Base-by-base conservation (phyloP, 1,284 basidiomycete genomes). In the Moesziomyces parantarcticus region DNA sequence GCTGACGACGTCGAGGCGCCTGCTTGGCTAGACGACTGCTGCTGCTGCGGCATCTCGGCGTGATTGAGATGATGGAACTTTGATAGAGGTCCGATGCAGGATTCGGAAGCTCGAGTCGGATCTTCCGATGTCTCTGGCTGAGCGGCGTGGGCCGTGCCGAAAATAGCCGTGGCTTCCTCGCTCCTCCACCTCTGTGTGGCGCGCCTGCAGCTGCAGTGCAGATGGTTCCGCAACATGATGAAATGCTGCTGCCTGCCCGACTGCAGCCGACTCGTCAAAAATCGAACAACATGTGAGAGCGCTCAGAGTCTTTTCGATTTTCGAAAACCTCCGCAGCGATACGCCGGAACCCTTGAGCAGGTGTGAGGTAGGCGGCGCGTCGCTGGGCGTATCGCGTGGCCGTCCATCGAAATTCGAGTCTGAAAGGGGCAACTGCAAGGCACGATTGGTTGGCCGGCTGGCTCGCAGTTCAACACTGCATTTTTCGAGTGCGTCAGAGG, bases 91-190 rank as follows among this genome's bases (percentile, higher is more conserved):
- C 29, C 10, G 10, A 32, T 32, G 29, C 29, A 32, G 16, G 36
- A 39, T 39, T 39, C 36, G 36, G 36, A 39, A 18, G 18, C 16
- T 8, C 14, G 18, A 39, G 36, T 39, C 36, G 36, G 36, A 39
- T 39, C 36, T 39, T 39, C 36, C 36, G 36, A 39, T 39, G 36
- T 16, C 36, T 39, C 36, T 39, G 36, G 36, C 36, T 18, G 36
- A 5, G 36, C 18, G 14, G 36, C 36, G 16, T 16, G 36, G 29
- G 16, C 18, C 16, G 34, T 47, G 45, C 40, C 45, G 47, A 55
- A 55, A 55, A 55, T 55, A 55, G 50, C 23, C 21, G 9, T 22
- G 9, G 41, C n/a, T n/a, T n/a, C n/a, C n/a, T n/a, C n/a, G n/a
- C n/a, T 42, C 20, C 41, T 32, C 29, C 34, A 20, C n/a, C 29